Evolutionary conservation across 208 protist genomes (phyloP).

Genomic region (Strigomonas culicis): DNA sequence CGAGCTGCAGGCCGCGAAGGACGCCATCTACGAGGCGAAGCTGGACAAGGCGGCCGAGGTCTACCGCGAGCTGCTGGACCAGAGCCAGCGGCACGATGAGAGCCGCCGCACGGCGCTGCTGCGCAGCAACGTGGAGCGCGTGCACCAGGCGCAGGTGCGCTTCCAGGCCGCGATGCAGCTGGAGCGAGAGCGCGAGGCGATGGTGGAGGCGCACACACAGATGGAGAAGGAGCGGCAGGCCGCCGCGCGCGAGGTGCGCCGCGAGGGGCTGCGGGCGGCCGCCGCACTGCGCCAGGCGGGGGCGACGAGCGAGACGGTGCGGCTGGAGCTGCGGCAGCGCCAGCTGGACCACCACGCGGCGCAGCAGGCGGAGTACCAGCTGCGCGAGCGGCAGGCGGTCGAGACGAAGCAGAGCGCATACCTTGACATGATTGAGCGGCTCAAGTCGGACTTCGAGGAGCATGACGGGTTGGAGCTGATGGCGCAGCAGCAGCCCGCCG

Average conservation of each 20-base stretch:
- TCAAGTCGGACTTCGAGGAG: constrained; percentile 65
- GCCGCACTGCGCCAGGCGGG: constrained; percentile 53
- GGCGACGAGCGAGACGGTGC: constrained; percentile 40
- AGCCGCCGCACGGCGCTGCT: constrained; percentile 59
- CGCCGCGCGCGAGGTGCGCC: constrained; percentile 40
- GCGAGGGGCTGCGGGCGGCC: constrained; percentile 49
- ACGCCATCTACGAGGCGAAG: constrained; percentile 71
- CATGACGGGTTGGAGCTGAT: constrained; percentile 72
- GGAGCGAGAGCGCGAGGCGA: constrained; percentile 68
- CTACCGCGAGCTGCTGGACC: constrained; percentile 72
- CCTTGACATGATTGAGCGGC: constrained; percentile 60
- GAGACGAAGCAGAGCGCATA: constrained; percentile 45
- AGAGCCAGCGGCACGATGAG: constrained; percentile 66
- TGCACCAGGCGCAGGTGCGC: constrained; percentile 79
- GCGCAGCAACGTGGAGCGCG: constrained; percentile 61
- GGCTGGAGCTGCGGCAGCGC: constrained; percentile 33
- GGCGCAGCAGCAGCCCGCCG: background rate
- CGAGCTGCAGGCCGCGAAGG: constrained; percentile 81
- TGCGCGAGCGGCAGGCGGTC: constrained; percentile 58
- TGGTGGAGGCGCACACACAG: constrained; percentile 64
- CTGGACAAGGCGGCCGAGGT: constrained; percentile 68
- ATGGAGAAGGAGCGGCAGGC: constrained; percentile 57
- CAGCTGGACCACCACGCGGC: constrained; percentile 52
- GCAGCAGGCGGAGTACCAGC: constrained; percentile 65
- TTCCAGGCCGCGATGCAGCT: constrained; percentile 85